These are phyloP conservation scores for Alternaria consortialis DNA, from an alignment of 2,329 filamentous ascomycete genomes.

Conservation along the genomic window DNA sequence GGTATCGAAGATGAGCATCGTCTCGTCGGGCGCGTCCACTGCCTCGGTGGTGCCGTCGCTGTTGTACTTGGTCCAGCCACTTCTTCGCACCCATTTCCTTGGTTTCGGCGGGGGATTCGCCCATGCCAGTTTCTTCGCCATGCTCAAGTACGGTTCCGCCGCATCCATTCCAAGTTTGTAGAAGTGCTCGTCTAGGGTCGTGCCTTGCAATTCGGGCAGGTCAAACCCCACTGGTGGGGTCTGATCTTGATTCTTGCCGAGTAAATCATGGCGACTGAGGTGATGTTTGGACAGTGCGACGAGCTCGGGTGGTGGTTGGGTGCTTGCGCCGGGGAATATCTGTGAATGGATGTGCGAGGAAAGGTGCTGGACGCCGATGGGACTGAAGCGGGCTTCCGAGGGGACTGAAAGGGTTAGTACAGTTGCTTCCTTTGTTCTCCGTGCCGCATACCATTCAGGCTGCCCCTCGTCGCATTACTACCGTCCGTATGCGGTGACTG, in stretches of 20 bases:
- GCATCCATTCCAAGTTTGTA: slow-evolving; percentile 85
- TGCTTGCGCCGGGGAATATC: slow-evolving; percentile 71
- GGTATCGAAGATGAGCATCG: slow-evolving; percentile 90
- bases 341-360: slow-evolving; percentile 84
- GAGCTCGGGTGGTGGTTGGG: slow-evolving; percentile 71
- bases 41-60: slow-evolving; percentile 74
- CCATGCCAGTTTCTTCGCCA: slow-evolving; percentile 77
- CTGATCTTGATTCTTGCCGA: slow-evolving; percentile 88
- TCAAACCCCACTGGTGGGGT: slow-evolving; percentile 81
- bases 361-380: slow-evolving; percentile 93
- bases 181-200: slow-evolving; percentile 92
- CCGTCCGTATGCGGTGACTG: slow-evolving; percentile 12
- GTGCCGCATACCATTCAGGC: slow-evolving; percentile 33
- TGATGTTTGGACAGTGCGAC: slow-evolving; percentile 84
- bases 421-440: background rate
- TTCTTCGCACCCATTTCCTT: slow-evolving; percentile 77
- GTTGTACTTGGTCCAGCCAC: slow-evolving; percentile 95
- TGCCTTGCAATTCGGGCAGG: slow-evolving; percentile 79
- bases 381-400: slow-evolving; percentile 79
- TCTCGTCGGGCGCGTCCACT: slow-evolving; percentile 79
- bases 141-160: slow-evolving; percentile 81
- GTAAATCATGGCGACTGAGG: slow-evolving; percentile 81
- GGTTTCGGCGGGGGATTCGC: slow-evolving; percentile 66
- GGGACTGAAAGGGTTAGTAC: slow-evolving; percentile 34
- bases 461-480: slow-evolving; percentile 14